Evolutionary conservation across 1,284 basidiomycete species (phyloP).

Genomic region (Microbotryomycetes sp.): DNA sequence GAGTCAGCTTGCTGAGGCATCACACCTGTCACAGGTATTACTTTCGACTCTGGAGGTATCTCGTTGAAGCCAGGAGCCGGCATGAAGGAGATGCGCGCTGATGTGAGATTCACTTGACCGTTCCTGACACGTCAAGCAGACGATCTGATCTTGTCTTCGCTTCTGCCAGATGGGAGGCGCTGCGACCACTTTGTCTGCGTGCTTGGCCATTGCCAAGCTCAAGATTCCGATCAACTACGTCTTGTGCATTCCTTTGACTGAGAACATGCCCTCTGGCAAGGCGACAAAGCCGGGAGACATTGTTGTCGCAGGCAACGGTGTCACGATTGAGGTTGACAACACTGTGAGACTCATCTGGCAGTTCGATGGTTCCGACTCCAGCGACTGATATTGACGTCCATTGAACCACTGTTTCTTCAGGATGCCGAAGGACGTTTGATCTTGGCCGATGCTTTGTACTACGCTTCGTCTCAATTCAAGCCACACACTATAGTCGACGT

Average conservation of each 20-base stretch:
- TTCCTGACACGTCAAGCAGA: slow-evolving; percentile 66
- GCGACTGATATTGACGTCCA: no score
- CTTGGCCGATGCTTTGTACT: slow-evolving; percentile 70
- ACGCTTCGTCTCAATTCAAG: slow-evolving; percentile 69
- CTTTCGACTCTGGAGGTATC: slow-evolving; percentile 84
- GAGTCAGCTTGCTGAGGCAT: slow-evolving; percentile 49
- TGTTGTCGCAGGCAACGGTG: slow-evolving; percentile 80
- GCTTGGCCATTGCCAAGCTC: slow-evolving; percentile 72
- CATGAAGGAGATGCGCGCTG: slow-evolving; percentile 50
- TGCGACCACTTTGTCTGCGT: slow-evolving; percentile 65
- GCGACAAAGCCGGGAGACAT: slow-evolving; percentile 77
- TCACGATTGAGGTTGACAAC: slow-evolving; percentile 80
- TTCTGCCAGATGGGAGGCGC: slow-evolving; percentile 88
- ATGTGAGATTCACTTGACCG: neutral
- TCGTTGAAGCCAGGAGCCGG: slow-evolving; percentile 64
- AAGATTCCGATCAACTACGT: slow-evolving; percentile 72
- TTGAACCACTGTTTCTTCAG: neutral
- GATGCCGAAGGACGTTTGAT: slow-evolving; percentile 81
- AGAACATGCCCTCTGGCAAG: slow-evolving; percentile 75
- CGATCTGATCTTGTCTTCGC: no score
- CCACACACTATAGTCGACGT: slow-evolving; percentile 78
- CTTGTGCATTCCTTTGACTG: slow-evolving; percentile 65
- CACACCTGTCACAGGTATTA: slow-evolving; percentile 82
- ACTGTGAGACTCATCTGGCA: slow-evolving; percentile 44
- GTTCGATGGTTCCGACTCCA: neutral